Conservation (phyloP, 1,284 basidiomycete genomes). For the Heterobasidion parviporum region DNA sequence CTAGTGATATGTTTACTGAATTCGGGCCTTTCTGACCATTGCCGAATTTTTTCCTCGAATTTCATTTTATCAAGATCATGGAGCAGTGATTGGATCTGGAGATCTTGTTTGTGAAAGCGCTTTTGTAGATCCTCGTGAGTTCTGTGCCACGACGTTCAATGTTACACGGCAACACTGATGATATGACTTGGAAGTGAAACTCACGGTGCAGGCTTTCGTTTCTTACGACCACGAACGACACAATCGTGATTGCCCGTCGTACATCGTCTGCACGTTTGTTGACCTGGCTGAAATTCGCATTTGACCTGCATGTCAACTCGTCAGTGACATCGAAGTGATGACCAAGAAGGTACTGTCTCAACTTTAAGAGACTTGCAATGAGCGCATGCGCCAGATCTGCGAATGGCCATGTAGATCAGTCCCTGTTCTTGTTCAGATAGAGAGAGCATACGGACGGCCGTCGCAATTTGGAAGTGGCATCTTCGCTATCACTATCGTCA, state of each 20-base stretch:
- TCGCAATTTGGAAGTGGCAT: background rate
- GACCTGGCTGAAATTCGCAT: conserved; percentile 38
- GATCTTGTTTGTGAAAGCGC: conserved; percentile 37
- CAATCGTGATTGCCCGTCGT: conserved; percentile 38
- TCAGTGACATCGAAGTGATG: background rate
- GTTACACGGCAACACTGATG: background rate
- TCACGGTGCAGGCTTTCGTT: conserved; percentile 46
- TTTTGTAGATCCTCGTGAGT: conserved; percentile 51
- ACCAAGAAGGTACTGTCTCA: conserved; percentile 1
- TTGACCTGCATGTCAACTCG: conserved; percentile 29
- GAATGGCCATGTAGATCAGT: background rate
- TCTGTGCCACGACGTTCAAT: conserved; percentile 20
- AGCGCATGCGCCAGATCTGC: conserved; percentile 33
- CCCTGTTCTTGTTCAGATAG: background rate
- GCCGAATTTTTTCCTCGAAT: conserved; percentile 30
- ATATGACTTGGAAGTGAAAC: conserved; percentile 15
- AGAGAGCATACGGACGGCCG: background rate
- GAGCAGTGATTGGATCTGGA: conserved; percentile 37
- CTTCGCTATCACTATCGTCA: background rate
- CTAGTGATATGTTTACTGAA: background rate
- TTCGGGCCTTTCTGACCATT: conserved; percentile 28
- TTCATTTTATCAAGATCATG: conserved; percentile 38
- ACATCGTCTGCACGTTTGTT: conserved; percentile 38
- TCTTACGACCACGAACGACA: conserved; percentile 42
- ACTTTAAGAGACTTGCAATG: conserved; percentile 57